A percentile compares a stretch with the other conserved stretches of the same genome.
These are phyloP conservation scores for Glycine latifolia DNA, from an alignment of 306 rosid genomes.

Conservation along the genomic window DNA sequence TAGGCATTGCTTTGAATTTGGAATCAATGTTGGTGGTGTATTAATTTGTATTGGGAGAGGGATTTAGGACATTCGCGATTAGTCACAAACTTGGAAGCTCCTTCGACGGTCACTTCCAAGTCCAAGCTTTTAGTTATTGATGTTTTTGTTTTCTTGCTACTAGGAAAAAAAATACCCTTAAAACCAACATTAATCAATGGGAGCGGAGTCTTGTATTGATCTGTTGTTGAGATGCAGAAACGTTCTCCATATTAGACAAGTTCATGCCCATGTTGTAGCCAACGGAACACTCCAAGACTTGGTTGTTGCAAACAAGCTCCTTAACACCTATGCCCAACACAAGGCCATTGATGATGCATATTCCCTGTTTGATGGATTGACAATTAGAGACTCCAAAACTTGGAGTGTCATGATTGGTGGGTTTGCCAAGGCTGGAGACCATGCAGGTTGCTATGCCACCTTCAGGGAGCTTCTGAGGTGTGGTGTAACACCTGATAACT, in stretches of 20 bases:
- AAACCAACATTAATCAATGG: conserved; percentile 36
- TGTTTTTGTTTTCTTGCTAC: conserved; percentile 10
- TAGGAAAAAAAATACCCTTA: not conserved
- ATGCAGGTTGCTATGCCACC: conserved; percentile 53
- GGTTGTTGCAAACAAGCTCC: conserved; percentile 73
- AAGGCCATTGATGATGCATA: conserved; percentile 58
- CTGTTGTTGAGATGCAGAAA: conserved; percentile 59
- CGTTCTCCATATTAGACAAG: conserved; percentile 60
- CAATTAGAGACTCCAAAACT: conserved; percentile 57
- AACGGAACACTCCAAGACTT: conserved; percentile 62
- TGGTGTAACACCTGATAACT: conserved; percentile 60
- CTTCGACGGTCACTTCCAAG: not conserved
- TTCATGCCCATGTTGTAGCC: conserved; percentile 58
- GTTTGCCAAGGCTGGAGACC: conserved; percentile 68
- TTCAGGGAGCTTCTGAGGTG: conserved; percentile 66
- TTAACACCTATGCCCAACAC: conserved; percentile 58
- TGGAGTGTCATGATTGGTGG: conserved; percentile 82
- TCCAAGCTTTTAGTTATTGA: not conserved
- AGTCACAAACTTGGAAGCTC: not conserved
- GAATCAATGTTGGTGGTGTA: too few species aligned
- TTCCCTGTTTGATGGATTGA: conserved; percentile 61
- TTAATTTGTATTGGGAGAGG: too few species aligned
- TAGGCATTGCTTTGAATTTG: too few species aligned
- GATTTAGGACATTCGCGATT: not conserved
- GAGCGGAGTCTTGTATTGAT: conserved; percentile 52